Evolutionary conservation across 139 green algal genomes (phyloP), one percentile per base, ranked within the genome.

Genomic region (Coccomyxa sp.): DNA sequence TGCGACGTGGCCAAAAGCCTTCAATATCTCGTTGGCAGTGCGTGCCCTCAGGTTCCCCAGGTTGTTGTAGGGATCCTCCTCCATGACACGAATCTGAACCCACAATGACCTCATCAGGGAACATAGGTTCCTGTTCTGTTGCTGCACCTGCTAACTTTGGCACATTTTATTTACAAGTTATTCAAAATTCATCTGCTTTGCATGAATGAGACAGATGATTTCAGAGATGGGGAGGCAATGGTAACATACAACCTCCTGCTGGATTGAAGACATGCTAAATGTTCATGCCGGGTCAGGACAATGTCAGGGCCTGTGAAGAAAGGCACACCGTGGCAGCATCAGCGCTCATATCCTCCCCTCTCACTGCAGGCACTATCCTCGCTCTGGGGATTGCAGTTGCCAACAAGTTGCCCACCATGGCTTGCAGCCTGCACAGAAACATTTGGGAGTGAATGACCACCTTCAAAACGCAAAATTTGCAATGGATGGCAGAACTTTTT

Each of bases 321-420:
- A 38, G 63, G 28, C 82, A 66, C 67, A 92, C 85, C 32, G 86
- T 79, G n/a, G 74, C n/a, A 0, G 84, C 80, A 66, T 91, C 89
- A 13, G 83, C 76, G 77, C 86, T 91, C 87, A 96, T 91, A 84
- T 93, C 85, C 32, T 93, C 86, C n/a, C 88, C 85, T 25, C 84
- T 75, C 10, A 96, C 89, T 4, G 89, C 92, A 0, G 92, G 88
- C 60, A 96, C 93, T 11, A 96, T 85, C 45, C 88, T 84, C 10
- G 86, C 86, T 30, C 83, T 81, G 0, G 93, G 93, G 1, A 93
- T 45, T 1, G 95, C 30, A 0, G 77, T 16, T 11, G 89, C 83
- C 68, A 96, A 67, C 63, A 95, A 23, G 31, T 76, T 82, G 60
- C 92, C 90, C 60, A 96, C 23, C 0, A 82, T 76, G 0, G 93